phyloP scores from a whole-genome alignment of 192 early-diverging fungal species.

The Piromyces sp. region DNA sequence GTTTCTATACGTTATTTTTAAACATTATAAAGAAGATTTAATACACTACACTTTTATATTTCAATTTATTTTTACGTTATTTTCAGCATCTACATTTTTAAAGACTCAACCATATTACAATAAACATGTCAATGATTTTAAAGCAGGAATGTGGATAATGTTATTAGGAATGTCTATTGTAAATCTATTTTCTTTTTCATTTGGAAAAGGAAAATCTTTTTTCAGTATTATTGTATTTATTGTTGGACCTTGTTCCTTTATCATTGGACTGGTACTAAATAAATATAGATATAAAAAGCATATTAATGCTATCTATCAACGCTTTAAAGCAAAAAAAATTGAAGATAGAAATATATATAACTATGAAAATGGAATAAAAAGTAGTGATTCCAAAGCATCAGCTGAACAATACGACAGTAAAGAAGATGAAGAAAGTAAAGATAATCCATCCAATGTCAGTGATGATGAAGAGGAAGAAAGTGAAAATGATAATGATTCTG shows the following conservation, averaged over 20 bases:
- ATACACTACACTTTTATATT: not conserved
- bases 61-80: not conserved
- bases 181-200: not conserved
- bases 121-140: not conserved
- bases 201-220: not conserved
- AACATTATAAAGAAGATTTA: not conserved
- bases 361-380: not conserved
- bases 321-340: not conserved
- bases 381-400: not conserved
- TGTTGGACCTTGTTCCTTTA: not conserved
- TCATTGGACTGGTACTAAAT: not conserved
- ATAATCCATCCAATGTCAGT: too few relatives aligned
- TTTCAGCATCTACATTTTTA: not conserved
- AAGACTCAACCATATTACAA: not conserved
- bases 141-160: not conserved
- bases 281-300: not conserved
- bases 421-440: not conserved
- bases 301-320: not conserved
- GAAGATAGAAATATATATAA: not conserved
- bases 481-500: not conserved
- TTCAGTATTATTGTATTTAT: not conserved
- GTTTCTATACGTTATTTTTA: too few relatives aligned
- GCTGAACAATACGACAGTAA: not conserved
- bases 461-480: not conserved
- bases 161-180: not conserved